Evolutionary conservation across 768 basidiomycete species (phyloP), one percentile per base, ranked within the genome.

Genomic region (Harrya chromipes): DNA sequence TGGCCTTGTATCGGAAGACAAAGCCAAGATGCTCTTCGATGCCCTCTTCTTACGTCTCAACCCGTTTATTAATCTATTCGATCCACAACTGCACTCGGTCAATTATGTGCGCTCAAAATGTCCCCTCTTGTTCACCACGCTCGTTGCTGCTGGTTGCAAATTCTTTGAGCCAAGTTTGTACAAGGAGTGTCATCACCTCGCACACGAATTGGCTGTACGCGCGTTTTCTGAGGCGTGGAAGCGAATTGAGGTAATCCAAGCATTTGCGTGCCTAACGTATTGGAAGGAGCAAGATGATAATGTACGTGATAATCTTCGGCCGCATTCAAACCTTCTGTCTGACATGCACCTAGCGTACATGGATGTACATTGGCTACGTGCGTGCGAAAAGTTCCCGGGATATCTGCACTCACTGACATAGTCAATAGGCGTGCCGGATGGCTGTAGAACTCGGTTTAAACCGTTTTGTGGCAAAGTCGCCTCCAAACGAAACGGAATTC

Each of bases 231-330:
- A 87, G 54, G 78, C 77, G n/a, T 84, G 80, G 80, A 86, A 89
- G 64, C 77, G 83, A 53, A 83, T 94, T 45, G 92, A 93, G 68
- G 83, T 92, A 19, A 87, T 90, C 4, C 93, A 95, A 68, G 89
- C 90, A 23, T 89, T 92, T 64, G 85, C 87, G 17, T 91, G 90
- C 59, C 74, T 94, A 52, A 90, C 85, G 34, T 94, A 94, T 68
- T 94, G 90, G 90, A 85, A 80, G 64, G 88, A 90, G 58, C 87
- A 90, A 35, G 84, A 88, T 54, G 93, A 95, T 58, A 87, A 82
- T 47, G 87, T 87, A 55, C 40, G 79, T 65, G 48, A 40, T 53
- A 46, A 48, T 49, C 46, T 45, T 38, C 41, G 24, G 46, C 20
- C 26, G 52, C 13, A 17, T 35, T 20, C 17, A 27, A 36, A 26